phyloP scores from a whole-genome alignment of 768 basidiomycete species.

The Sistotremastrum suecicum region DNA sequence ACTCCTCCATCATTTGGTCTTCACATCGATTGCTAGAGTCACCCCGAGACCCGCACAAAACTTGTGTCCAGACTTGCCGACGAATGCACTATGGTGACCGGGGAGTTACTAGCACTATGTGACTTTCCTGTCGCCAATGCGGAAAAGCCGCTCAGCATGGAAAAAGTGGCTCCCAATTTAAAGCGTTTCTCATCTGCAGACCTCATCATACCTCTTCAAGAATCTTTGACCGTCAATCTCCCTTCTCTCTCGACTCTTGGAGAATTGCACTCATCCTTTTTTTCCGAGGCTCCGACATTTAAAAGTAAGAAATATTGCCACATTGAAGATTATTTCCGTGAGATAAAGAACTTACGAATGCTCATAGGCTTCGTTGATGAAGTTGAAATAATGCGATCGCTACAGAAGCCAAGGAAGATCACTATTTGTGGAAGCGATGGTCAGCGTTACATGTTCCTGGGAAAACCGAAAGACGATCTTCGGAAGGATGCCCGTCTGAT shows the following conservation, averaged over 20 bases:
- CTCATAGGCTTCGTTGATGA: constrained; percentile 62
- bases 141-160: constrained; percentile 31
- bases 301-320: constrained; percentile 31
- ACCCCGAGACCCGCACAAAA: constrained; percentile 27
- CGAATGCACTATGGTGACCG: constrained; percentile 47
- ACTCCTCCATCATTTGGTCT: background rate
- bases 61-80: constrained; percentile 36
- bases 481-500: constrained; percentile 94
- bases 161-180: constrained; percentile 39
- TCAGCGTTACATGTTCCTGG: constrained; percentile 76
- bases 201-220: constrained; percentile 84
- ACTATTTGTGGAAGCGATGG: constrained; percentile 75
- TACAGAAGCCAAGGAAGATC: constrained; percentile 86
- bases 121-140: constrained; percentile 34
- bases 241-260: constrained; percentile 53
- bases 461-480: constrained; percentile 94
- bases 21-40: constrained; percentile 21
- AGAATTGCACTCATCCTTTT: constrained; percentile 68
- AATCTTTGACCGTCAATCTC: constrained; percentile 79
- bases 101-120: constrained; percentile 54
- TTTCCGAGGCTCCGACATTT: constrained; percentile 65
- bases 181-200: constrained; percentile 41
- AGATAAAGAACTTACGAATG: background rate
- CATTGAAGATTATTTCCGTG: background rate
- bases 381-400: constrained; percentile 80